Evolutionary conservation across 2,329 filamentous ascomycete species (phyloP), one percentile per base, ranked within the genome.

Genomic region (Myriosclerotinia scirpicola): DNA sequence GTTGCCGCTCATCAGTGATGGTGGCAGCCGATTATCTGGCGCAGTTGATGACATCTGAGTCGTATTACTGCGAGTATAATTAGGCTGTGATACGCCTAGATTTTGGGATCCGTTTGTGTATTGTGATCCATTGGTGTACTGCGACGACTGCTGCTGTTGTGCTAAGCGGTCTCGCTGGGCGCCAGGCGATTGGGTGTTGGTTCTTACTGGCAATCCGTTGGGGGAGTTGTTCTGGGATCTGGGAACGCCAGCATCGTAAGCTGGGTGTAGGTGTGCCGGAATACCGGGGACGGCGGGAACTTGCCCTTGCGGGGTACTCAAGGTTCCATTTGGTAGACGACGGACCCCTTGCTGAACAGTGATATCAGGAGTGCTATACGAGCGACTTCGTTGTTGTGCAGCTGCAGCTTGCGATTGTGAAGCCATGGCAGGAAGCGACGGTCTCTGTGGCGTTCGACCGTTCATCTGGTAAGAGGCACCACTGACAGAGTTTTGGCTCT

Each of bases 351-450:
- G 83, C 70, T 85, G 83, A 64, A 85, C 88, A 71, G 96, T 92
- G 73, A 97, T 97, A 77, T 98, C 93, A 9, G 95, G 94, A 70
- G 93, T 97, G 80, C 94, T 98, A 75, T 96, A 96, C 48, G 93
- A 97, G 70, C 95, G 87, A 79, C 91, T 89, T 71, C 93, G 85
- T 75, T 90, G 88, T 76, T 92, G 88, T 70, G 75, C 69, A 60
- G 68, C 66, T 66, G 67, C 71, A 73, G 84, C 78, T 36, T 59
- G 55, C 70, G 82, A 78, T 68, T 81, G 79, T 36, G 82, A 81
- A 20, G 87, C 82, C 84, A 92, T 89, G 22, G 86, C 89, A 54
- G 90, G 91, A 72, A 96, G 82, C 14, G 91, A 96, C 30, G 92
- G 92, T n/a, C 90, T 86, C 72, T 92, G 88, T 54, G 86, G 84